These are phyloP conservation scores for Amphichorda felina DNA, from an alignment of 2,329 filamentous ascomycete species.

Conservation along the genomic window DNA sequence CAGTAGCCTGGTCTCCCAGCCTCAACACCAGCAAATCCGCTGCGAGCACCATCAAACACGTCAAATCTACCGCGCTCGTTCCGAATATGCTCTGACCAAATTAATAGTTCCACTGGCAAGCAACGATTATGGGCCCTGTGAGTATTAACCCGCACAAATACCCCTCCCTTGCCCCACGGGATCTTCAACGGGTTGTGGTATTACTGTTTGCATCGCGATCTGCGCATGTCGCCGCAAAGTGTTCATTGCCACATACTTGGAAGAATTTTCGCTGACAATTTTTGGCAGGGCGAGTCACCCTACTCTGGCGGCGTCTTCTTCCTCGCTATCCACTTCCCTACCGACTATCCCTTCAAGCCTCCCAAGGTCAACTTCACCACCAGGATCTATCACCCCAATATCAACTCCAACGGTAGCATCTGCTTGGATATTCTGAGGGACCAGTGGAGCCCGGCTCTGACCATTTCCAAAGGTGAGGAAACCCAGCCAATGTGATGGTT, in stretches of 20 bases:
- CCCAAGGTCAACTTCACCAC: slow-evolving; percentile 99
- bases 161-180: too few species aligned
- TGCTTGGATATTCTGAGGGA: slow-evolving; percentile 97
- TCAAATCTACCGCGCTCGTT: too few species aligned
- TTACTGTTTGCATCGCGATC: too few species aligned
- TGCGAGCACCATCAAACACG: background rate
- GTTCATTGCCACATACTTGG: too few species aligned
- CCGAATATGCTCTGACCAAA: background rate
- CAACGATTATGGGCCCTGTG: slow-evolving; percentile 99
- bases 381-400: slow-evolving; percentile 99
- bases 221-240: too few species aligned
- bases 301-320: slow-evolving; percentile 99
- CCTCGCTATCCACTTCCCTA: slow-evolving; percentile 96
- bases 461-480: slow-evolving; percentile 95
- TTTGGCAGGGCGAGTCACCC: slow-evolving; percentile 74
- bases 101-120: slow-evolving; percentile 96
- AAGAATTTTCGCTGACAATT: background rate
- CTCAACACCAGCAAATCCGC: too few species aligned
- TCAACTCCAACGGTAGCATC: slow-evolving; percentile 99
- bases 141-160: slow-evolving; percentile 23
- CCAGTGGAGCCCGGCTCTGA: slow-evolving; percentile 97
- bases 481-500: too few species aligned
- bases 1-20: too few species aligned
- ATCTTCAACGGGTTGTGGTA: too few species aligned
- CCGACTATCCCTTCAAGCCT: slow-evolving; percentile 99